Conservation (phyloP, 208 protist genomes). For the Leishmania mexicana region DNA sequence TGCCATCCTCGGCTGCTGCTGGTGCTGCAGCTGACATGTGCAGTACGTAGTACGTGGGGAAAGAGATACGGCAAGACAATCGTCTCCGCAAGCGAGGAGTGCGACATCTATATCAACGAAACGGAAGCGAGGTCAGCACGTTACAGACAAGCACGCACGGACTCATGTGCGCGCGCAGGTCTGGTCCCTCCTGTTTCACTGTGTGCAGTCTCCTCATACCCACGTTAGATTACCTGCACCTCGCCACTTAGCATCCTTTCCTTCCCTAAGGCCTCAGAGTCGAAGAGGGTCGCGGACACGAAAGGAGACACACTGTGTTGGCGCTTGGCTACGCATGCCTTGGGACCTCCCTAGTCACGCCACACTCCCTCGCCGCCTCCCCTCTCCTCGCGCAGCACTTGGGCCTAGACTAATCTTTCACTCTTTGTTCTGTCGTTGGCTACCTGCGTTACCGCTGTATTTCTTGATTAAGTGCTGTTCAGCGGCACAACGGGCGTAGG, state of each 20-base stretch:
- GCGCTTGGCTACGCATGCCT: not conserved
- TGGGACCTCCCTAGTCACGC: not conserved
- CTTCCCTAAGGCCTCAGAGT: not conserved
- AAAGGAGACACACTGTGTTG: not conserved
- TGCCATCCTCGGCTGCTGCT: not conserved
- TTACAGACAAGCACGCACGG: not conserved
- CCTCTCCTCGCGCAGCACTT: not conserved
- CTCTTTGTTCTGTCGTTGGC: not conserved
- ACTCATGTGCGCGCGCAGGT: not conserved
- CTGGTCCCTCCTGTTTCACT: not conserved
- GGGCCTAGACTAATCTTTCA: not conserved
- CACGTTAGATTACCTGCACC: not conserved
- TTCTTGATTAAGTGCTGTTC: not conserved
- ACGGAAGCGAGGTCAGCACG: too few relatives aligned
- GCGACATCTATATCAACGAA: not conserved
- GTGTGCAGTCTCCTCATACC: not conserved
- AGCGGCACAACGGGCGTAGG: not conserved
- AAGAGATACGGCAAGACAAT: not conserved
- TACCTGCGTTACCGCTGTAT: not conserved
- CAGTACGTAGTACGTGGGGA: not conserved
- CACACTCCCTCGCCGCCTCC: not conserved
- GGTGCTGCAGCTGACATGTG: not conserved
- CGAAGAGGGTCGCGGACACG: not conserved
- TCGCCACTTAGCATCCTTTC: not conserved
- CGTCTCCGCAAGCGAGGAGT: not conserved